Base-by-base conservation (phyloP, 1,284 basidiomycete species). In the Cutaneotrichosporon cyanovorans region DNA sequence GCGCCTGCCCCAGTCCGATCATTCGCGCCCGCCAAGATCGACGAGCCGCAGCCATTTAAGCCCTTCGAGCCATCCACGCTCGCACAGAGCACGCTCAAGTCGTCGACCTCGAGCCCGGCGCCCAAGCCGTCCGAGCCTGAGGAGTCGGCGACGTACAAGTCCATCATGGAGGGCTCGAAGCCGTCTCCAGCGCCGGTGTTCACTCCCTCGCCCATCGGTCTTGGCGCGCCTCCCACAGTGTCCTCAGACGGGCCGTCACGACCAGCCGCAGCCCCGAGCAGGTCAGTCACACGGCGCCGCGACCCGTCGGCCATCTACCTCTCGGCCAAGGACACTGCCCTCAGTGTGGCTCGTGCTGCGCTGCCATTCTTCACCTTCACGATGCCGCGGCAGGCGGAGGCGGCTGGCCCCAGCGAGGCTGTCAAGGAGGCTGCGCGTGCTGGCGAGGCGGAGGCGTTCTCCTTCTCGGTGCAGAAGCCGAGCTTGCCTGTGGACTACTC, bases 401-500 rank as follows among this genome's bases (percentile, higher is more conserved):
- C 48, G 9, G 28, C 42, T 15, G 38, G 42, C 34, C 52, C 56
- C 6, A 57, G 46, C 16, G 49, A 55, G 9, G 47, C 48, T 1
- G 53, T 51, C 36, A 51, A 52, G 45, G 39, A n/a, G 9, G 21
- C 19, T 39, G 19, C 19, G 25, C 25, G 25, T 32, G 4, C 19
- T 37, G 2, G 11, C 12, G 19, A 15, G n/a, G 12, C 9, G n/a
- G 8, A 16, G 35, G 10, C 18, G 31, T 28, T 28, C 25, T 28
- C 25, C 25, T 28, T 28, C 25, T 28, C 25, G 12, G 7, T 28
- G 25, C 25, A 69, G 48, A 11, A 79, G 78, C 51, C 61, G 59
- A 4, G 42, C 60, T 10, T 80, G 78, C 40, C 66, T 63, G 60
- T 50, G 77, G 30, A 62, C 68, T 34, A 80, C 78, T 50, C 61